Evolutionary conservation across 2,329 filamentous ascomycete species (phyloP).

Genomic region (Aureobasidium subglaciale): DNA sequence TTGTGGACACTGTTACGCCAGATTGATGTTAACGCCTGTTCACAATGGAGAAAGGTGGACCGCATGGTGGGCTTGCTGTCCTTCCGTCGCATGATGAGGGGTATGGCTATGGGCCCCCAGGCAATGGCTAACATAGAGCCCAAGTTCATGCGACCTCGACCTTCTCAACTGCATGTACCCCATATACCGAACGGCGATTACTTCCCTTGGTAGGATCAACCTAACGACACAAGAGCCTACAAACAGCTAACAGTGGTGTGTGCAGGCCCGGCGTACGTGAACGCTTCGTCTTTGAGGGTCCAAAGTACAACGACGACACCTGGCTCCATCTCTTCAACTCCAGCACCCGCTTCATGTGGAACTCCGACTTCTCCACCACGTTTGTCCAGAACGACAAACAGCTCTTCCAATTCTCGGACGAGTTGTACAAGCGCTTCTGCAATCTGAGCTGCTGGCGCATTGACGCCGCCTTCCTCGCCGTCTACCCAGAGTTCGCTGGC

Average conservation of each 20-base stretch:
- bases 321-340: slow-evolving; percentile 11
- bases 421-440: slow-evolving; percentile 7
- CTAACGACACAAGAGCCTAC: not conserved
- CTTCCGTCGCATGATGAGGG: slow-evolving; percentile 11
- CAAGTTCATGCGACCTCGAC: slow-evolving; percentile 9
- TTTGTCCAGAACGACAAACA: slow-evolving; percentile 6
- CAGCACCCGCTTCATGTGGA: slow-evolving; percentile 13
- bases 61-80: slow-evolving; percentile 1
- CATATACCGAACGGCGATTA: slow-evolving; percentile 11
- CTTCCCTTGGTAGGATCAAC: slow-evolving; percentile 6
- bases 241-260: not conserved
- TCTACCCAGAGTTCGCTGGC: slow-evolving; percentile 11
- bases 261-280: slow-evolving; percentile 12
- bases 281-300: slow-evolving; percentile 8
- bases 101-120: not conserved
- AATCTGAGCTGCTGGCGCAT: slow-evolving; percentile 14
- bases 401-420: slow-evolving; percentile 12
- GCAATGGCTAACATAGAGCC: slow-evolving; percentile 1
- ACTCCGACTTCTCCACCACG: not conserved
- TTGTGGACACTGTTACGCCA: slow-evolving; percentile 9
- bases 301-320: slow-evolving; percentile 10
- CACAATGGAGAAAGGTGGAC: slow-evolving; percentile 3
- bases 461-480: slow-evolving; percentile 10
- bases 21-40: not conserved
- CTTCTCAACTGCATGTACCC: slow-evolving; percentile 9